Evolutionary conservation across 495 filamentous ascomycete species (phyloP), one percentile per base, ranked within the genome.

Genomic region (Aeminium ludgeri): DNA sequence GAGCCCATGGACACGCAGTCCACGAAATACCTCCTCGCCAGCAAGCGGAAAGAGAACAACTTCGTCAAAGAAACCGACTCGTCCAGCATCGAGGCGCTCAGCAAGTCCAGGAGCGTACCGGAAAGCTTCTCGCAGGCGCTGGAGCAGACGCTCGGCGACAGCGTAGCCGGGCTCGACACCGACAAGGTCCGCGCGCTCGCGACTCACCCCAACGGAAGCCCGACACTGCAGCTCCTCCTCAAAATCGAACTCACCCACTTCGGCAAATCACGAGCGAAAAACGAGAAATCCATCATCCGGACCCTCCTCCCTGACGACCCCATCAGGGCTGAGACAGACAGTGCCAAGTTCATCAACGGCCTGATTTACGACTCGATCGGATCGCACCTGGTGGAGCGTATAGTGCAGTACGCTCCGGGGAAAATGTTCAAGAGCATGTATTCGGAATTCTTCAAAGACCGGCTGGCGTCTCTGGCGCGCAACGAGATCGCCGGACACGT

Each of bases 401-500:
- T 97, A 41, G 69, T 94, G 44, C 68, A 70, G 8, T 66, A 76
- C 51, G 78, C 79, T 20, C 85, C 86, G 0, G 86, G 82, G 20
- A 92, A 82, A 53, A 67, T 81, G 15, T 96, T 96, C 69, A 93
- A 94, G 55, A 68, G 70, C 16, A 57, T 97, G 0, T 80, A 87
- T 54, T 70, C 68, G 31, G 72, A 74, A 34, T 71, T 80, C 44
- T 79, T 96, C 45, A 73, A 71, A 41, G 75, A 77, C 1, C 72
- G 82, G 5, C 77, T 96, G 33, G 71, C 71, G 2, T 79, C 70
- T 29, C 63, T 94, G 27, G 68, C 87, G 1, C 78, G 83, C 32
- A 96, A 96, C 57, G 84, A 84, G 46, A 82, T 84, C 42, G 84
- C 89, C 7, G 75, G 74, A 16, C 96, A 89, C 52, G 80, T 87